Evolutionary conservation across 495 filamentous ascomycete species (phyloP).

Genomic region (Penicillium alfredii): DNA sequence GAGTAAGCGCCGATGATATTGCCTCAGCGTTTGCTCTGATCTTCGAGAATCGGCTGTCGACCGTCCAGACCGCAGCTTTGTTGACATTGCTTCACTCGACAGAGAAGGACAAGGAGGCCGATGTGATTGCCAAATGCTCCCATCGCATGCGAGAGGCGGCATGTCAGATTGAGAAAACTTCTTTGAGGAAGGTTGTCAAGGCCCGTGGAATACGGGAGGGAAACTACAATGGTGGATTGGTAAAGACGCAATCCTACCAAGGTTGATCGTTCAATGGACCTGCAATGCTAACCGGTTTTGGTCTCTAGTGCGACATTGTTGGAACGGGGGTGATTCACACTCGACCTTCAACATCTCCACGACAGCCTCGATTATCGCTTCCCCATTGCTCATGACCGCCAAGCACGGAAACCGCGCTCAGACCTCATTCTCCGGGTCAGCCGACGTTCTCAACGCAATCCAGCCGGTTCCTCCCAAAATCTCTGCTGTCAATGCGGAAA

Average conservation of each 20-base stretch:
- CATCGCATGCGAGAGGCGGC: slow-evolving; percentile 65
- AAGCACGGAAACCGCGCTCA: slow-evolving; percentile 98
- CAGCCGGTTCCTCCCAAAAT: slow-evolving; percentile 65
- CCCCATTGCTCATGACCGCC: slow-evolving; percentile 70
- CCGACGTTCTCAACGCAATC: slow-evolving; percentile 77
- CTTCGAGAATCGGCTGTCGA: slow-evolving; percentile 77
- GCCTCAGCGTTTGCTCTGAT: slow-evolving; percentile 80
- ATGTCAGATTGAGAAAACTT: slow-evolving; percentile 54
- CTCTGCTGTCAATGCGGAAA: slow-evolving; percentile 60
- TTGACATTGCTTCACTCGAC: slow-evolving; percentile 88
- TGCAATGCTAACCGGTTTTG: slow-evolving; percentile 4
- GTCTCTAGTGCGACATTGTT: slow-evolving; percentile 81
- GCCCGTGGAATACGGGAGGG: slow-evolving; percentile 55
- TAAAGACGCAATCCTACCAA: too few species aligned
- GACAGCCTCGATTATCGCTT: slow-evolving; percentile 86
- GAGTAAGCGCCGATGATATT: slow-evolving; percentile 72
- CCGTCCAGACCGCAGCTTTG: slow-evolving; percentile 76
- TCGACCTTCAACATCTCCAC: slow-evolving; percentile 98
- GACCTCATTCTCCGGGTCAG: slow-evolving; percentile 90
- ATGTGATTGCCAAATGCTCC: slow-evolving; percentile 74
- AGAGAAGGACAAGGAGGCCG: slow-evolving; percentile 65
- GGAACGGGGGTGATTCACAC: slow-evolving; percentile 96
- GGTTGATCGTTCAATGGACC: too few species aligned
- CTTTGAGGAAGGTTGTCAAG: slow-evolving; percentile 53
- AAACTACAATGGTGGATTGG: slow-evolving; percentile 63